Evolutionary conservation across 2,329 filamentous ascomycete genomes (phyloP), one percentile per base, ranked within the genome.

Genomic region (Xylaria sp.): DNA sequence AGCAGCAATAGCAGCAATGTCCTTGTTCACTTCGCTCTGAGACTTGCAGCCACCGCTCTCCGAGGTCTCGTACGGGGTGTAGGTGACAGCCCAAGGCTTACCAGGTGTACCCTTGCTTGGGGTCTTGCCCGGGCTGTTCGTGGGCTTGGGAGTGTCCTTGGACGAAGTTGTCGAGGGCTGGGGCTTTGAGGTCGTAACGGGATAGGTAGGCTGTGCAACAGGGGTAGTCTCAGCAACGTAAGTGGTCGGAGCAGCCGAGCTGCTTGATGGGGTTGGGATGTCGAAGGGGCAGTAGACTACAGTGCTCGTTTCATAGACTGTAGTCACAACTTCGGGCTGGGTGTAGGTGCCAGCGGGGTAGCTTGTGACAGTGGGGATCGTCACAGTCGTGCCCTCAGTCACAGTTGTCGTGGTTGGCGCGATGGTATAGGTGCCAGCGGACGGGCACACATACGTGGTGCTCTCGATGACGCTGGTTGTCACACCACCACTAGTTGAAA

Each of bases 391-490:
- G 77, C 6, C 63, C 42, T 60, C 81, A 71, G 85, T 82, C 54
- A 88, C 84, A 33, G 82, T 83, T 72, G 88, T 91, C 76, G 89
- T 91, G 77, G 85, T 84, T 64, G 91, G 88, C 71, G 85, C 89
- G 73, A 94, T 89, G 77, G 89, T 93, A 85, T 93, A 94, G 64
- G 89, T 92, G 78, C 91, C 91, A 75, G 90, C 84, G 56, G 83
- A 83, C 69, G 90, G 90, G 89, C 91, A 93, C 76, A 90, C 86
- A 76, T 90, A 92, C 75, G 88, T 89, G 75, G 91, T 93, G 73
- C 83, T 87, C 80, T 86, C 82, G 75, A 93, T 87, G 73, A 89
- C 83, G 81, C 85, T 91, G 81, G 88, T 92, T 65, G 87, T 86
- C 57, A 87, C 86, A 71, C 86, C 85, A 70, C 79, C 81, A 71